These are phyloP conservation scores for Zoysia pacifica DNA, from an alignment of 176 grass and related monocot genomes.

Conservation along the genomic window DNA sequence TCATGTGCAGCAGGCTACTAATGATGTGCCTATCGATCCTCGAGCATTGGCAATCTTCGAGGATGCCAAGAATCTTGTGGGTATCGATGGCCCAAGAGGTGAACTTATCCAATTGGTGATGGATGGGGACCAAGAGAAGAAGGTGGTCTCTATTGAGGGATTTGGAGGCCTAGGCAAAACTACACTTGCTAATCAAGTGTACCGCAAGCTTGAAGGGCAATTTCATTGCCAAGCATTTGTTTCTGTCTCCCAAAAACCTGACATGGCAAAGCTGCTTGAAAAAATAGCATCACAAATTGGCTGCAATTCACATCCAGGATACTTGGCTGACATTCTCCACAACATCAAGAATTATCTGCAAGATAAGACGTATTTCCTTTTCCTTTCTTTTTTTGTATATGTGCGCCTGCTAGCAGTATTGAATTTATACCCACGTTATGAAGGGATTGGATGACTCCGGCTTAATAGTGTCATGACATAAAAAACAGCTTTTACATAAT, in stretches of 20 bases:
- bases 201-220: neutral
- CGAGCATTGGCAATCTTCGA: neutral
- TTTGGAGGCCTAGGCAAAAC: slow-evolving; percentile 19
- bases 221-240: slow-evolving; percentile 5
- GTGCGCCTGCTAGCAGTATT: no score
- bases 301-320: neutral
- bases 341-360: neutral
- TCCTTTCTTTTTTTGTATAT: no score
- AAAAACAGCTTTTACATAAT: no score
- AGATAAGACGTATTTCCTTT: neutral
- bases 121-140: neutral
- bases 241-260: slow-evolving; percentile 4
- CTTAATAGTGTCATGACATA: no score
- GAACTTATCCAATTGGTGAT: neutral
- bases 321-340: neutral
- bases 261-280: neutral
- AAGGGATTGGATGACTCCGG: no score
- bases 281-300: neutral
- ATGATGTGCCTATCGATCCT: neutral
- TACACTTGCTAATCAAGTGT: slow-evolving; percentile 15
- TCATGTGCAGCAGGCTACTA: no score
- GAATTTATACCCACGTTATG: no score
- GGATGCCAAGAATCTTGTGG: neutral
- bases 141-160: neutral
- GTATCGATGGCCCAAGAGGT: neutral